These are phyloP conservation scores for Trichocomaceae sp. DNA, from an alignment of 2,329 filamentous ascomycete genomes.

Conservation along the genomic window DNA sequence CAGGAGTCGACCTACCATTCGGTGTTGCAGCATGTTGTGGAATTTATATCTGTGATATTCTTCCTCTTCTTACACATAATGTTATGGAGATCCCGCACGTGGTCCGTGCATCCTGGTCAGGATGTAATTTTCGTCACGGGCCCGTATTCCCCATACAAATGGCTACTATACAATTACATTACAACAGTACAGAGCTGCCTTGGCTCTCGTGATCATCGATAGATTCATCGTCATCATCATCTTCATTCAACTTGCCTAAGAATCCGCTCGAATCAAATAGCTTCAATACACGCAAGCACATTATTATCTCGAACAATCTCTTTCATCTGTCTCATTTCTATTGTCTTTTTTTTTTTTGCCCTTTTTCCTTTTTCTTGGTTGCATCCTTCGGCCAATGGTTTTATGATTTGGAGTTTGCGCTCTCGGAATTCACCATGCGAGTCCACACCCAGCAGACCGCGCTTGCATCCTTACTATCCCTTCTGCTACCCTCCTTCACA, in stretches of 20 bases:
- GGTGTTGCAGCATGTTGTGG: constrained; percentile 52
- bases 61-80: no score
- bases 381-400: neutral
- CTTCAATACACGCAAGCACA: no score
- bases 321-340: neutral
- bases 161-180: neutral
- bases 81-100: constrained; percentile 1
- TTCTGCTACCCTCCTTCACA: constrained; percentile 23
- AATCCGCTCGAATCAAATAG: neutral
- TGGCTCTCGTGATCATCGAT: neutral
- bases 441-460: constrained; percentile 22
- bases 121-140: neutral
- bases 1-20: constrained; percentile 46
- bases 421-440: constrained; percentile 24
- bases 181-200: neutral
- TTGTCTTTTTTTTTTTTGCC: neutral
- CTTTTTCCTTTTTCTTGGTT: neutral
- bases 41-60: no score
- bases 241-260: neutral
- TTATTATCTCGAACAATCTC: no score
- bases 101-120: neutral
- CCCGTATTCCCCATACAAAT: neutral
- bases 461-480: constrained; percentile 8
- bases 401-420: neutral
- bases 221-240: no score